phyloP scores from a whole-genome alignment of 2,329 filamentous ascomycete genomes.

The Emergomyces africanus region DNA sequence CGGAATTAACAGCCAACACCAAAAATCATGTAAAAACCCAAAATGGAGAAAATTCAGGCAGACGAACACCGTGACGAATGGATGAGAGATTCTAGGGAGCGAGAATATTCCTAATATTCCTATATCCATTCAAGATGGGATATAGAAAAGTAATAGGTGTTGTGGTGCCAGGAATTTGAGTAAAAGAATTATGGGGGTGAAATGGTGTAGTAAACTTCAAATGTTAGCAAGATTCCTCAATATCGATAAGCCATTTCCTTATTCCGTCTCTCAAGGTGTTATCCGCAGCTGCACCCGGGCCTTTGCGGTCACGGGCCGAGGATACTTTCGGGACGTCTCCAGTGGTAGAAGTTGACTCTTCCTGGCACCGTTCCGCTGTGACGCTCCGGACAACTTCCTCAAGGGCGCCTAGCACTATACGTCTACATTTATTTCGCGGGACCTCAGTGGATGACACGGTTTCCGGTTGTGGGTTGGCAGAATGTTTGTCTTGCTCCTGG shows the following conservation, averaged over 20 bases:
- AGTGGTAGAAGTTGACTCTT: constrained; percentile 22
- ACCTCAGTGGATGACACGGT: constrained; percentile 31
- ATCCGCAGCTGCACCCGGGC: constrained; percentile 25
- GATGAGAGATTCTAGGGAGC: not conserved
- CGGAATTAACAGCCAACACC: not conserved
- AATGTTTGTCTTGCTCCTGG: constrained; percentile 11
- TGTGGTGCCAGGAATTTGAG: not conserved
- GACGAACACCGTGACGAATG: not conserved
- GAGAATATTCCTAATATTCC: not conserved
- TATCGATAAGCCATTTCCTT: constrained; percentile 41
- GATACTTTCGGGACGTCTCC: constrained; percentile 14
- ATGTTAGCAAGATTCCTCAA: constrained; percentile 32
- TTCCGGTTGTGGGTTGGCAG: constrained; percentile 4
- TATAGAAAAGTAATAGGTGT: not conserved
- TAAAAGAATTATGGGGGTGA: not conserved
- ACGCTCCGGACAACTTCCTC: constrained; percentile 45
- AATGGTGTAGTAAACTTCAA: not conserved
- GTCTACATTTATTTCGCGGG: constrained; percentile 40
- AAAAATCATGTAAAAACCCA: not conserved
- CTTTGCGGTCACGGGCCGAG: constrained; percentile 22
- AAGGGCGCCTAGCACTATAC: constrained; percentile 43
- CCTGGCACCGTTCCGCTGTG: constrained; percentile 35
- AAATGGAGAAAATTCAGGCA: not conserved
- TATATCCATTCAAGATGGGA: not conserved
- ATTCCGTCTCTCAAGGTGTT: constrained; percentile 45